Evolutionary conservation across 257 asterid genomes (phyloP), one percentile per base, ranked within the genome.

Genomic region (Nicotiana undulata): DNA sequence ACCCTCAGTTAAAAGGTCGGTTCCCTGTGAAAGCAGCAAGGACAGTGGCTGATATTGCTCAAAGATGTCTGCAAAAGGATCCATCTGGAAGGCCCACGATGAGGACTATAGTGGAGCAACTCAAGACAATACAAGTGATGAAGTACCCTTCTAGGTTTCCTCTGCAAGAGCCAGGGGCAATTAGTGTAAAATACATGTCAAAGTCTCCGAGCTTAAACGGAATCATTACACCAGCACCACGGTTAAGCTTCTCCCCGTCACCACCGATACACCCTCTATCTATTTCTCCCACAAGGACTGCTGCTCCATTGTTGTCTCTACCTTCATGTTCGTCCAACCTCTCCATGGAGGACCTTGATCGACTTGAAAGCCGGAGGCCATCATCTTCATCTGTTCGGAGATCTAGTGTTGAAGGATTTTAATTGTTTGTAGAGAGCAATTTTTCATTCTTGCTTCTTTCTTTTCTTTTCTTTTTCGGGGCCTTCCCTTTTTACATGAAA

Each of bases 21-120:
- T 93, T 89, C 88, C 97, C 98, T 2, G 88, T 89, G 83, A 91
- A 89, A 90, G 98, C 98, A 37, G 92, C 97, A 7, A 85, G 97
- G 64, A 87, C 91, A 7, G 91, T 94, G 80, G 98, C 97, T 58
- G 94, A 93, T 85, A 88, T 94, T 49, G 98, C 98, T 40, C 98
- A 93, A 81, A 86, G 88, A 77, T 93, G 98, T 78, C 92, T 94
- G 81, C 98, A 88, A 80, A 91, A 89, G 76, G 98, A 94, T 63
- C 97, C 98, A 3, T 94, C 98, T 0, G 91, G 89, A 75, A 89
- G 98, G 88, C 98, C 98, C 80, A 93, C 98, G 51, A 94, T 94
- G 98, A 91, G 98, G 86, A 89, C 90, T 63, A 76, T 94, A 20
- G 96, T 88, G 63, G 97, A 93, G 81, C 94, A 89, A 76, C 95